These are phyloP conservation scores for Trichoderma sp. DNA, from an alignment of 2,329 filamentous ascomycete species.

Conservation along the genomic window DNA sequence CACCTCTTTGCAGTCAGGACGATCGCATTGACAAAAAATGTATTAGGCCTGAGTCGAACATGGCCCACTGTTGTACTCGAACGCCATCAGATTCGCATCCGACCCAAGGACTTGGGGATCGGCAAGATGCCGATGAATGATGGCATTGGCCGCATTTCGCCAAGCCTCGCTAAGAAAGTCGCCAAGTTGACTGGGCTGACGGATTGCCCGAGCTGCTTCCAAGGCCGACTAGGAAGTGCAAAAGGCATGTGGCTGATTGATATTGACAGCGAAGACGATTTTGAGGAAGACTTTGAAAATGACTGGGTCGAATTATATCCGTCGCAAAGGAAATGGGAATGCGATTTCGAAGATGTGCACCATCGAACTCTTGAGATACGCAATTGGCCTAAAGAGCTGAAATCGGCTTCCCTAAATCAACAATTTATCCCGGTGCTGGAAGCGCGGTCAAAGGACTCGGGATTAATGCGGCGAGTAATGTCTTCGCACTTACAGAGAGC, in stretches of 20 bases:
- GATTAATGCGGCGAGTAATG: constrained; percentile 53
- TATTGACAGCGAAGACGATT: constrained; percentile 45
- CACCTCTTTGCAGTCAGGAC: not conserved
- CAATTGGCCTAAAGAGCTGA: constrained; percentile 40
- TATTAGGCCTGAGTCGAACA: constrained; percentile 57
- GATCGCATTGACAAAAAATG: constrained; percentile 15
- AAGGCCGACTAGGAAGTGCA: constrained; percentile 71
- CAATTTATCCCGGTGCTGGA: constrained; percentile 72
- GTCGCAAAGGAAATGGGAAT: constrained; percentile 71
- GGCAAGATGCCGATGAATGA: constrained; percentile 63
- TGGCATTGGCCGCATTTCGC: constrained; percentile 68
- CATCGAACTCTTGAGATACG: constrained; percentile 70
- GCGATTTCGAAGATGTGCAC: constrained; percentile 50
- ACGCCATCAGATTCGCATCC: constrained; percentile 50
- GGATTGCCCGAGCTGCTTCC: constrained; percentile 65
- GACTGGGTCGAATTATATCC: constrained; percentile 69
- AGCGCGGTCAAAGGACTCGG: constrained; percentile 56
- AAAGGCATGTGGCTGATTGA: constrained; percentile 78
- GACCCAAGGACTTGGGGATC: constrained; percentile 41
- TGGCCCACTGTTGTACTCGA: constrained; percentile 52
- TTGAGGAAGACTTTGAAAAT: constrained; percentile 48
- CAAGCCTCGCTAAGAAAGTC: constrained; percentile 58
- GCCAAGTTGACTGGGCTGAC: constrained; percentile 53
- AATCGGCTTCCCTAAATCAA: constrained; percentile 62
- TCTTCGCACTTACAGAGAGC: constrained; percentile 53